Evolutionary conservation across 2,329 filamentous ascomycete genomes (phyloP).

Genomic region (Truncatella angustata): DNA sequence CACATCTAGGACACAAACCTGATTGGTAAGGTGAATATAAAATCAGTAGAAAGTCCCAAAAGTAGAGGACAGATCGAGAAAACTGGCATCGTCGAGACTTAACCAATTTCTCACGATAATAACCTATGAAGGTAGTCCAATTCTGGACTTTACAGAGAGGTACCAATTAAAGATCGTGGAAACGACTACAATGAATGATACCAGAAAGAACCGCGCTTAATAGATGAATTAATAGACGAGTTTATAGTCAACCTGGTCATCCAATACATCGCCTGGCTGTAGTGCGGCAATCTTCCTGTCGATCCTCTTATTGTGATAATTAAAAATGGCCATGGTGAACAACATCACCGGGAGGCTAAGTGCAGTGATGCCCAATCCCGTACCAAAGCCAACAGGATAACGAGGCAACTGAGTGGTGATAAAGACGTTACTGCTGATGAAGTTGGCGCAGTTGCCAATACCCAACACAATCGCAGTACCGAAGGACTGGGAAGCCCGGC

Average conservation of each 20-base stretch:
- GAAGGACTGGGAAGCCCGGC: constrained; percentile 3
- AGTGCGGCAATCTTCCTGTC: constrained; percentile 1
- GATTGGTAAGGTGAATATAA: too few relatives aligned
- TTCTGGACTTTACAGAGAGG: too few relatives aligned
- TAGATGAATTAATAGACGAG: constrained; percentile 6
- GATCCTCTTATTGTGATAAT: constrained; percentile 2
- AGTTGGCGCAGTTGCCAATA: constrained; percentile 8
- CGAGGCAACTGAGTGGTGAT: constrained; percentile 4
- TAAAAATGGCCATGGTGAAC: constrained; percentile 4
- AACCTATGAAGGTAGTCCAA: too few relatives aligned
- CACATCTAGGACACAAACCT: too few relatives aligned
- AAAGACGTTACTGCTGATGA: constrained; percentile 9
- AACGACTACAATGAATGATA: too few relatives aligned
- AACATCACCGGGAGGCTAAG: constrained; percentile 5
- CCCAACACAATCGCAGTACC: constrained; percentile 3
- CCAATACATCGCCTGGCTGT: constrained; percentile 1
- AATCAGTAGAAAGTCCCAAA: too few relatives aligned
- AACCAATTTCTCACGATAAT: too few relatives aligned
- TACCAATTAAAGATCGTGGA: too few relatives aligned
- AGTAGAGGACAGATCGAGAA: too few relatives aligned
- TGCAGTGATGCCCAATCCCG: constrained; percentile 1
- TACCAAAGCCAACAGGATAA: constrained; percentile 6
- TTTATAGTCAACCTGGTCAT: constrained; percentile 7
- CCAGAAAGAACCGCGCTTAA: too few relatives aligned
- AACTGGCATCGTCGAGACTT: too few relatives aligned